Evolutionary conservation across 2,329 filamentous ascomycete species (phyloP), one percentile per base, ranked within the genome.

Genomic region (Cladophialophora exuberans): DNA sequence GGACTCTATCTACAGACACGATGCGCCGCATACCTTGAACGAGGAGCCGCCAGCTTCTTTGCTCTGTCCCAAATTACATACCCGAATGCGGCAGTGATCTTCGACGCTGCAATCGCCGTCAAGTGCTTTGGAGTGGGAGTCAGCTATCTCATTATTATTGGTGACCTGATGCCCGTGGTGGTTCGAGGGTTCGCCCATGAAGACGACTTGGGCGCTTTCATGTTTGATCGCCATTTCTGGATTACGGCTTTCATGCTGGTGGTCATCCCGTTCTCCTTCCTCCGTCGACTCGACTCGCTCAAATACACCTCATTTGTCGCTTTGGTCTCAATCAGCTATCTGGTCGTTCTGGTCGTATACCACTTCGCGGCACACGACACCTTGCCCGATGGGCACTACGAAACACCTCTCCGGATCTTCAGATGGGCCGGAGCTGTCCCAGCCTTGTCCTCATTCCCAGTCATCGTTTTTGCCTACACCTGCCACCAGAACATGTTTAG

Each of bases 401-500:
- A 90, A 49, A 87, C 89, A 10, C 82, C 86, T 7, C 84, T 99
- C 56, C 84, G 88, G 44, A 76, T 90, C 25, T 79, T 97, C 60
- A 76, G 83, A 59, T 96, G 90, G 87, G 87, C 85, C 38, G 90
- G 93, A 6, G 80, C 89, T 2, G 79, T 96, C 7, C 83, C 88
- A 30, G 86, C 88, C 5, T 78, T 99, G 49, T 90, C 90, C 64
- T 92, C 89, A 60, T 84, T 99, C 61, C 94, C 94, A 0, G 91
- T 99, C 49, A 92, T 97, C 53, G 90, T 99, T 2, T 99, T 99
- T 78, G 94, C 93, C n/a, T 99, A 97, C 71, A 99, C 94, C 1
- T 99, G 94, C 70, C 94, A 99, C 72, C 94, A 99, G 68, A 99
- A 99, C 70, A 99, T 99, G 94, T 99, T 99, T 71, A 96, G 93